These are phyloP conservation scores for Pelargonium fulgidum DNA, from an alignment of 441 rosid genomes.

Conservation along the genomic window DNA sequence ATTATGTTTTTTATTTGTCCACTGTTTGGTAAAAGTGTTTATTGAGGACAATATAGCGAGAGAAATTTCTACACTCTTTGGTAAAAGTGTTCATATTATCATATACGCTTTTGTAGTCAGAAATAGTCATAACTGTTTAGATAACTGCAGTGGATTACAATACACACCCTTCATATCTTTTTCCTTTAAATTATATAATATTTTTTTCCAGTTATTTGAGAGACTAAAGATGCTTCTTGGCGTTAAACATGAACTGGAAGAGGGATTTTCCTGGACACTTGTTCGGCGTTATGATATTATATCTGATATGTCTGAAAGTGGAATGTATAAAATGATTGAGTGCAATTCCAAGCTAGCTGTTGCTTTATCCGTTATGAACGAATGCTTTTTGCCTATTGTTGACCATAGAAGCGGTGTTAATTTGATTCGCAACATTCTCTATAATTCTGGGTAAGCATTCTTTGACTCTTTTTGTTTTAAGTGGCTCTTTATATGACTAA, in stretches of 20 bases:
- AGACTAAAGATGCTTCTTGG: constrained; percentile 61
- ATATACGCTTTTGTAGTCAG: too few species aligned
- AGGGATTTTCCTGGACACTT: constrained; percentile 79
- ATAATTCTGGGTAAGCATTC: constrained; percentile 70
- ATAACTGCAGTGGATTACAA: not conserved
- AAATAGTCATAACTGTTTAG: not conserved
- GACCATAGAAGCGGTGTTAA: constrained; percentile 85
- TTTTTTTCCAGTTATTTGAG: constrained; percentile 44
- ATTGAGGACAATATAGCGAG: too few species aligned
- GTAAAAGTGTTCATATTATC: too few species aligned
- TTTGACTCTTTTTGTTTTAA: constrained; percentile 1
- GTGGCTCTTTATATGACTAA: not conserved
- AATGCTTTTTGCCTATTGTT: constrained; percentile 77
- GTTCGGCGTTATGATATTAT: constrained; percentile 59
- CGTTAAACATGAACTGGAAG: constrained; percentile 70
- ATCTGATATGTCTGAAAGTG: constrained; percentile 42
- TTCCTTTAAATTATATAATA: constrained; percentile 12
- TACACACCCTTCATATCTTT: not conserved
- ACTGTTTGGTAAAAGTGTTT: too few species aligned
- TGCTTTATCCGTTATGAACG: constrained; percentile 83
- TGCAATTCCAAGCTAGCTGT: constrained; percentile 87
- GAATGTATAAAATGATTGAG: constrained; percentile 48
- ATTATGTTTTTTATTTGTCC: too few species aligned
- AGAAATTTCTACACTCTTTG: too few species aligned
- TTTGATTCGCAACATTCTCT: constrained; percentile 78